phyloP scores from a whole-genome alignment of 2,329 filamentous ascomycete species.

The Elsinoe ampelina region DNA sequence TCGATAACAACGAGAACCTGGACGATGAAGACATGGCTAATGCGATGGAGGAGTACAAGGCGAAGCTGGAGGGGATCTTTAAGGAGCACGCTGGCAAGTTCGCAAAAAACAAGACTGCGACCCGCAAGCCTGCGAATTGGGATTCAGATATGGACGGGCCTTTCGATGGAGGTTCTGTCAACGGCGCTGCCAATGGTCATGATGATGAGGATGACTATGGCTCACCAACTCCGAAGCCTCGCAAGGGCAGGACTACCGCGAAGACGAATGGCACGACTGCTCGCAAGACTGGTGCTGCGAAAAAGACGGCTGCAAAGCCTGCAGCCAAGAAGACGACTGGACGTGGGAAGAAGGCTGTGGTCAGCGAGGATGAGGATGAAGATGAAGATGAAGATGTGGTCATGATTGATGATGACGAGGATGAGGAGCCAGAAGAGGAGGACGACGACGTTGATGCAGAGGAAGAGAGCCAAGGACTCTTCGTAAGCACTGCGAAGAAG shows the following conservation, averaged over 20 bases:
- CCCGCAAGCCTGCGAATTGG: slow-evolving; percentile 70
- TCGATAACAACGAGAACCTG: slow-evolving; percentile 52
- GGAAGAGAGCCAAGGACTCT: slow-evolving; percentile 39
- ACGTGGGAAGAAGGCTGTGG: slow-evolving; percentile 34
- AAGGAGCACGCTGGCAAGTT: slow-evolving; percentile 53
- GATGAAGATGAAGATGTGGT: slow-evolving; percentile 34
- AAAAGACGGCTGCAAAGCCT: slow-evolving; percentile 23
- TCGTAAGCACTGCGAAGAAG: slow-evolving; percentile 30
- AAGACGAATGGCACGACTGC: slow-evolving; percentile 33
- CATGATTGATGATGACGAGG: slow-evolving; percentile 38
- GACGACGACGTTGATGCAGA: slow-evolving; percentile 34
- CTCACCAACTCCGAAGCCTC: slow-evolving; percentile 20
- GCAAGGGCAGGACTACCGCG: slow-evolving; percentile 32
- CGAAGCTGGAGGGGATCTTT: slow-evolving; percentile 62
- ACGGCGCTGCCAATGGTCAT: slow-evolving; percentile 51
- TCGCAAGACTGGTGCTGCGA: slow-evolving; percentile 30
- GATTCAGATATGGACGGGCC: slow-evolving; percentile 80
- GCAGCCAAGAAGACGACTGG: slow-evolving; percentile 22
- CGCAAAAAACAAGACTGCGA: slow-evolving; percentile 33
- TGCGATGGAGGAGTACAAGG: slow-evolving; percentile 46
- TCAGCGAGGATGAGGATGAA: slow-evolving; percentile 35
- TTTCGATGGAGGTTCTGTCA: slow-evolving; percentile 62
- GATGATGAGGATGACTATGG: slow-evolving; percentile 40
- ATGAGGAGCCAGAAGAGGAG: slow-evolving; percentile 36
- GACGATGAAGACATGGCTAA: slow-evolving; percentile 60